Percentiles rank a stretch among this genome's conserved stretches.
These are phyloP conservation scores for Rubroboletus satanas DNA, from an alignment of 768 basidiomycete genomes.

Conservation along the genomic window DNA sequence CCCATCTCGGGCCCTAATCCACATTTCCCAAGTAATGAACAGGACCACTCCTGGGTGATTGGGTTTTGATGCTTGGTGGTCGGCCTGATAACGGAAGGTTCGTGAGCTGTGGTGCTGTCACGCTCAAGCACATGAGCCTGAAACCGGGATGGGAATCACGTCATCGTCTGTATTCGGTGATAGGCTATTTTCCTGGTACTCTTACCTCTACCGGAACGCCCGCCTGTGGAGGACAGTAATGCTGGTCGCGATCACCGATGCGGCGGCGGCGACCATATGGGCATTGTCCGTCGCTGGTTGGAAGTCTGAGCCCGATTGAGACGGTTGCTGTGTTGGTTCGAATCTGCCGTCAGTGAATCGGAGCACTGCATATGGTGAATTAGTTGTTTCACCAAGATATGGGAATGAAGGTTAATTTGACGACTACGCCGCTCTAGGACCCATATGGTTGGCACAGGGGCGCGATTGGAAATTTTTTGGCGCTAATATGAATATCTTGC, in stretches of 20 bases:
- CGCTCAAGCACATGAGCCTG: background rate
- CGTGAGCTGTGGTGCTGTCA: background rate
- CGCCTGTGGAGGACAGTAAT: background rate
- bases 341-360: conserved; percentile 17
- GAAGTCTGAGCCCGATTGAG: conserved; percentile 1
- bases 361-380: conserved; percentile 7
- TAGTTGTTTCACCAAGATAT: conserved; percentile 16
- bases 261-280: background rate
- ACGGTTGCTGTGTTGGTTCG: conserved; percentile 9
- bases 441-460: background rate
- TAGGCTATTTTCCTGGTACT: background rate
- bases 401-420: conserved; percentile 24
- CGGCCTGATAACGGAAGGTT: background rate
- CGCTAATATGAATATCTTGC: background rate
- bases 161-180: background rate
- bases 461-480: background rate
- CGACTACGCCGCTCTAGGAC: conserved; percentile 15
- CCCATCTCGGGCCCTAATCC: conserved; percentile 1
- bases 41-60: background rate
- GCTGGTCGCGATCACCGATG: background rate
- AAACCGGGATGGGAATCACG: background rate
- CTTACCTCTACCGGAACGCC: background rate
- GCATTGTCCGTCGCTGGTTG: conserved; percentile 3
- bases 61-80: background rate
- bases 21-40: background rate